Evolutionary conservation across 139 green algal species (phyloP), one percentile per base, ranked within the genome.

Genomic region (Chara braunii): DNA sequence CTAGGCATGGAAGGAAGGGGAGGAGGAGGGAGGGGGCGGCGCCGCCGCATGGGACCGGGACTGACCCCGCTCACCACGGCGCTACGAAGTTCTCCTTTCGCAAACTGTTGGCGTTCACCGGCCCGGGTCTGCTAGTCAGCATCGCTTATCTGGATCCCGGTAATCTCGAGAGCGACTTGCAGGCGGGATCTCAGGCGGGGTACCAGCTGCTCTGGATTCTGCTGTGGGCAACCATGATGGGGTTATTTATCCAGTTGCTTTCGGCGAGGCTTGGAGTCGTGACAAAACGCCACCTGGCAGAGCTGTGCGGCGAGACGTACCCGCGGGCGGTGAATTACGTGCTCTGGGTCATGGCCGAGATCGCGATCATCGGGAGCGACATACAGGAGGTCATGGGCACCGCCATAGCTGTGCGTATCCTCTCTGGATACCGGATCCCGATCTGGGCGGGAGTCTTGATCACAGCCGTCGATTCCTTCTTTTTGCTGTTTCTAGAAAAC

Each of bases 71-170:
- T n/a, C n/a, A n/a, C n/a, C n/a, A n/a, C n/a, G n/a, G n/a, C n/a
- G n/a, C n/a, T n/a, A n/a, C n/a, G n/a, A n/a, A n/a, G n/a, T 65
- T 65, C 56, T 60, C 31, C 18, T 65, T 37, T 37, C 29, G 56
- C 4, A 64, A 75, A 59, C 51, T 87, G 12, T 79, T 54, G 65
- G 18, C 26, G 3, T 89, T 84, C 42, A 63, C 62, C 2, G 84
- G 84, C 1, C 84, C 84, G 28, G 83, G 84, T 18, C 85, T 93
- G 32, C 75, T 95, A 1, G 92, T 94, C 84, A 86, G 69, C 24
- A 91, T 91, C 24, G 88, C 83, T 0, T 95, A 92, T 50, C 69
- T 94, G 52, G 89, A 95, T 68, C 89, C 89, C 2, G 88, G 88
- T 1, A 95, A 95, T 56, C 70, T 95, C 42, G 86, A 96, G 62